A percentile compares a stretch with the other conserved stretches of the same genome.
Conservation (phyloP, 495 filamentous ascomycete genomes). For the Podospora didyma region DNA sequence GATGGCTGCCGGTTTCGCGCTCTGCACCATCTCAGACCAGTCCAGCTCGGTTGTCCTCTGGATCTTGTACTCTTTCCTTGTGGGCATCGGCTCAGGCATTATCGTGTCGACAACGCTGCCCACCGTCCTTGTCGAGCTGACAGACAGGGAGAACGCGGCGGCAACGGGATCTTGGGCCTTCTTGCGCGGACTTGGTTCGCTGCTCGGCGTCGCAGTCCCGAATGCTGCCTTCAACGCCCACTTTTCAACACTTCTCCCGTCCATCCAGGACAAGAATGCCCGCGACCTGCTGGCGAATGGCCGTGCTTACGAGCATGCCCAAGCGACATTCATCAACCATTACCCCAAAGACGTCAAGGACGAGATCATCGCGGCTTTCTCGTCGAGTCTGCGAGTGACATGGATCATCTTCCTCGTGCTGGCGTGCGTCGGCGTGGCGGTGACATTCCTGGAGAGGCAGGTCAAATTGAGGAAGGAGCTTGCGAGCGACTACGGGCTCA, state of each 20-base stretch:
- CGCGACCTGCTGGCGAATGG: slow-evolving; percentile 5
- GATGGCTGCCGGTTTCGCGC: slow-evolving; percentile 35
- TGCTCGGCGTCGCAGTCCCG: slow-evolving; percentile 48
- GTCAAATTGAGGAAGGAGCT: slow-evolving; percentile 29
- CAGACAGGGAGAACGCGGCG: slow-evolving; percentile 39
- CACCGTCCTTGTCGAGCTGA: slow-evolving; percentile 25
- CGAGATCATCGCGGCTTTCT: slow-evolving; percentile 9
- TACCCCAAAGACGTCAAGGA: background rate
- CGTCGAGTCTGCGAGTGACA: slow-evolving; percentile 6
- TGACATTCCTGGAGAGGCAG: slow-evolving; percentile 33
- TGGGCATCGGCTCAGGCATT: slow-evolving; percentile 32
- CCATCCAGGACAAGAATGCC: background rate
- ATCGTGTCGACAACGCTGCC: slow-evolving; percentile 30
- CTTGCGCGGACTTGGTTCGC: slow-evolving; percentile 40
- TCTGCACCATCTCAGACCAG: slow-evolving; percentile 32
- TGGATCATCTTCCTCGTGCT: slow-evolving; percentile 19
- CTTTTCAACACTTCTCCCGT: slow-evolving; percentile 10
- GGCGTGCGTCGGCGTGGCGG: slow-evolving; percentile 16
- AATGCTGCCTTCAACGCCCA: slow-evolving; percentile 46
- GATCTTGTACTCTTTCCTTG: slow-evolving; percentile 30
- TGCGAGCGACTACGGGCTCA: slow-evolving; percentile 35
- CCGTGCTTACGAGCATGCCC: slow-evolving; percentile 21
- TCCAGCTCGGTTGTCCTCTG: slow-evolving; percentile 22
- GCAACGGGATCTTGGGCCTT: slow-evolving; percentile 45
- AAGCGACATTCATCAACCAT: slow-evolving; percentile 10